A percentile compares a stretch with the other conserved stretches of the same genome.
Conservation (phyloP, 2,329 filamentous ascomycete genomes). For the Westerdykella ornata region DNA sequence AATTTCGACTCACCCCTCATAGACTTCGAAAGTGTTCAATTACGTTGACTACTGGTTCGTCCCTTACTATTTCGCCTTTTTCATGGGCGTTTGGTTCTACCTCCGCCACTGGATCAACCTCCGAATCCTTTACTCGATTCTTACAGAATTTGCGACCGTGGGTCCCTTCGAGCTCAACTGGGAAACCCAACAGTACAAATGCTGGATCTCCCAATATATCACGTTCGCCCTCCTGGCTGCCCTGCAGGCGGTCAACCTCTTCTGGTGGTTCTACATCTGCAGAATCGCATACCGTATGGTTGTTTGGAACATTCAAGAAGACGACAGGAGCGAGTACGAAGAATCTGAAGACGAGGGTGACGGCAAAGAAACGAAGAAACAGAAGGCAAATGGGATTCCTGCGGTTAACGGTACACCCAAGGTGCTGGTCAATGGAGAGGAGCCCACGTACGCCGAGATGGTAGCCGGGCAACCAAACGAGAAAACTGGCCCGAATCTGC, state of each 20-base stretch:
- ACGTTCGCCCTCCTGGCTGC: conserved; percentile 57
- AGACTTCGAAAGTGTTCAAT: conserved; percentile 88
- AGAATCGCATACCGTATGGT: conserved; percentile 68
- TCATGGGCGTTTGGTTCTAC: conserved; percentile 82
- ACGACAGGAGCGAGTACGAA: conserved; percentile 66
- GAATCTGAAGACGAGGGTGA: conserved; percentile 42
- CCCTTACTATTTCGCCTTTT: conserved; percentile 76
- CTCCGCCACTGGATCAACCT: conserved; percentile 80
- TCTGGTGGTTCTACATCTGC: conserved; percentile 74
- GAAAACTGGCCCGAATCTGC: neutral
- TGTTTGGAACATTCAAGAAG: conserved; percentile 54
- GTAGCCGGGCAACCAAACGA: neutral
- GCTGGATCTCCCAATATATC: conserved; percentile 61
- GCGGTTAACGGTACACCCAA: conserved; percentile 17
- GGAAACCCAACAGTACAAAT: conserved; percentile 72
- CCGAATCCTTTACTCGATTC: conserved; percentile 65
- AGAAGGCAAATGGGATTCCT: conserved; percentile 5
- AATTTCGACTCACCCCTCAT: conserved; percentile 5
- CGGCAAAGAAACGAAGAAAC: conserved; percentile 15
- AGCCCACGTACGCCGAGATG: conserved; percentile 5
- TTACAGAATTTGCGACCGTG: conserved; percentile 67
- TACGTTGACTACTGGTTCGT: conserved; percentile 76
- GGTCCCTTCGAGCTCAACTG: conserved; percentile 72
- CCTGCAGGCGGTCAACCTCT: conserved; percentile 69
- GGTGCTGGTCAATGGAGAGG: conserved; percentile 24